phyloP scores from a whole-genome alignment of 331 rosid species.

The Cucumis variabilis region DNA sequence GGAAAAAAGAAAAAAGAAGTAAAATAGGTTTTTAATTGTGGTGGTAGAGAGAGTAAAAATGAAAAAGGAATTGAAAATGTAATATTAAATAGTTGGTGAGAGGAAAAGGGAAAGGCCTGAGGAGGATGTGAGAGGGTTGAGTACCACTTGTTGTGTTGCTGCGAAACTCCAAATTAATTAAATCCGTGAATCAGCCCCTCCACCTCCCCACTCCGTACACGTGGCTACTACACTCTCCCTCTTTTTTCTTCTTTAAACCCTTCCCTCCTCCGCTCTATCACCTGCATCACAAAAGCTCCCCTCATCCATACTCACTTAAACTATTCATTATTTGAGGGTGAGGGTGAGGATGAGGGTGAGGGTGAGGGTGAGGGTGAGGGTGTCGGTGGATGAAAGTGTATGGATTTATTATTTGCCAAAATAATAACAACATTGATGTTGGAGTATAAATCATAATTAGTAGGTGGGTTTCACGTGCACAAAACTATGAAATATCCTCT shows the following conservation, averaged over 20 bases:
- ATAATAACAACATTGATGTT: too few relatives aligned
- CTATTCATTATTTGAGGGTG: too few relatives aligned
- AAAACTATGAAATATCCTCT: slow-evolving; percentile 12
- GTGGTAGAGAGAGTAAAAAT: background rate
- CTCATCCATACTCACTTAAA: too few relatives aligned
- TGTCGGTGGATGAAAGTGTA: slow-evolving; percentile 11
- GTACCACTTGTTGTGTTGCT: too few relatives aligned
- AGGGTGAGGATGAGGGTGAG: too few relatives aligned
- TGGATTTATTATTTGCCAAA: background rate
- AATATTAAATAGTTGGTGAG: background rate
- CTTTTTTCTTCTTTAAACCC: too few relatives aligned
- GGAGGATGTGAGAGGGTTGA: background rate
- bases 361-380: too few relatives aligned
- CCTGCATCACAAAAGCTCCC: slow-evolving; percentile 36
- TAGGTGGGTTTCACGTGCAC: slow-evolving; percentile 28
- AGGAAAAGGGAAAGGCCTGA: background rate
- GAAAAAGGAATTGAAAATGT: background rate
- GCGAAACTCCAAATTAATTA: too few relatives aligned
- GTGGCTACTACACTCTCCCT: slow-evolving; percentile 28
- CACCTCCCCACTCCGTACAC: slow-evolving; percentile 5
- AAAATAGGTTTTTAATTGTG: too few relatives aligned
- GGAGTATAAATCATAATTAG: too few relatives aligned
- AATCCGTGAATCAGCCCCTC: background rate
- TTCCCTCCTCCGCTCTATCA: slow-evolving; percentile 7
- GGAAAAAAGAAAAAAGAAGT: too few relatives aligned